Evolutionary conservation across 768 basidiomycete species (phyloP).

Genomic region (Cantharellus anzutake): DNA sequence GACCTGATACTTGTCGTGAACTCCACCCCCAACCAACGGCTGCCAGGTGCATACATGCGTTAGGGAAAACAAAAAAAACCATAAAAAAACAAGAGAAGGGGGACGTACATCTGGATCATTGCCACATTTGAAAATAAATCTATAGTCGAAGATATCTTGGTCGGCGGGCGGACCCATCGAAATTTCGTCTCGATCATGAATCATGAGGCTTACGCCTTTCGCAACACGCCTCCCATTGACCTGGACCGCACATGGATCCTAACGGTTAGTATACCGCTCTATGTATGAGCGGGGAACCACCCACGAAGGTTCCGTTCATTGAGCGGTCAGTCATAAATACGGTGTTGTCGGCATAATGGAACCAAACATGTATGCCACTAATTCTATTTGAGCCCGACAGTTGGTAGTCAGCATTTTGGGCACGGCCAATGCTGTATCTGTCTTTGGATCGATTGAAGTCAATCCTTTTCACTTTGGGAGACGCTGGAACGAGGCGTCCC

Average conservation of each 20-base stretch:
- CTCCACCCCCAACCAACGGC: slow-evolving; percentile 15
- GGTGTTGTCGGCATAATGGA: slow-evolving; percentile 34
- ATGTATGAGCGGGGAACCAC: slow-evolving; percentile 2
- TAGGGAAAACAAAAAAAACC: neutral
- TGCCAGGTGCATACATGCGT: neutral
- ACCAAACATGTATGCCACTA: slow-evolving; percentile 43
- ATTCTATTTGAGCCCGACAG: slow-evolving; percentile 46
- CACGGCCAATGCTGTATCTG: slow-evolving; percentile 36
- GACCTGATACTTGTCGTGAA: slow-evolving; percentile 22
- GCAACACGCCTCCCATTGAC: slow-evolving; percentile 51
- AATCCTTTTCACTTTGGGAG: slow-evolving; percentile 29
- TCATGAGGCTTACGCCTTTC: slow-evolving; percentile 31
- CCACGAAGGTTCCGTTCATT: slow-evolving; percentile 51
- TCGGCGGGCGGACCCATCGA: slow-evolving; percentile 69
- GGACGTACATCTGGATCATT: neutral
- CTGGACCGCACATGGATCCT: slow-evolving; percentile 18
- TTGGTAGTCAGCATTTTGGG: slow-evolving; percentile 30
- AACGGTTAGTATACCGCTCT: neutral
- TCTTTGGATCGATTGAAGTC: slow-evolving; percentile 40
- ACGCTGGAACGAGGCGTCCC: slow-evolving; percentile 56
- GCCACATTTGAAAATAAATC: slow-evolving; percentile 17
- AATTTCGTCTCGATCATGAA: slow-evolving; percentile 71
- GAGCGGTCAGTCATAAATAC: slow-evolving; percentile 37
- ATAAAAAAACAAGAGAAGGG: neutral
- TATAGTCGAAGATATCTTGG: slow-evolving; percentile 37